phyloP scores from a whole-genome alignment of 208 protist genomes.

The Novymonas esmeraldas region DNA sequence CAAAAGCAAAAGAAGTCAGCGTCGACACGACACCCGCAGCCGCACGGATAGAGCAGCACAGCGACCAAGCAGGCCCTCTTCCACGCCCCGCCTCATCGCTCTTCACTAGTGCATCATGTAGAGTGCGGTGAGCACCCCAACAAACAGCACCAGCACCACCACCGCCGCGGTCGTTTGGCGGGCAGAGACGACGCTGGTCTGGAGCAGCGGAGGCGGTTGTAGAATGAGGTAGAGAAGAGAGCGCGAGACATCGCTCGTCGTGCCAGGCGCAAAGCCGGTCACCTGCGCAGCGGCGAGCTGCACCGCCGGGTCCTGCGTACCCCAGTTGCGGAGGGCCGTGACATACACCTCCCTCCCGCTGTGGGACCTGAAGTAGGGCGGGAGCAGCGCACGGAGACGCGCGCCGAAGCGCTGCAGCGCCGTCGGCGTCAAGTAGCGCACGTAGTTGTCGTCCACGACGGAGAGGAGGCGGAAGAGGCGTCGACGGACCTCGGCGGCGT shows the following conservation, averaged over 20 bases:
- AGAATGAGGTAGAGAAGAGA: conserved; percentile 45
- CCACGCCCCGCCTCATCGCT: too few relatives aligned
- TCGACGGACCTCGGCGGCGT: conserved; percentile 33
- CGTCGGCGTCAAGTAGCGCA: conserved; percentile 25
- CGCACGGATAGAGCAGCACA: background rate
- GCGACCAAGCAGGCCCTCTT: too few relatives aligned
- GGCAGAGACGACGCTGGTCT: conserved; percentile 23
- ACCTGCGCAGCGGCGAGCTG: conserved; percentile 44
- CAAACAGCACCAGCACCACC: conserved; percentile 25
- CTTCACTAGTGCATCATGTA: conserved; percentile 21
- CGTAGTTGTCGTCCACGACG: conserved; percentile 40
- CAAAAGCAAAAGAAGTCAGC: too few relatives aligned
- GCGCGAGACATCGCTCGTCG: conserved; percentile 37
- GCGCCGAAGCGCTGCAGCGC: conserved; percentile 6
- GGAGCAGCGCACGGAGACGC: conserved; percentile 17
- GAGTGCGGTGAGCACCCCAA: conserved; percentile 12
- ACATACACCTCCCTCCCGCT: conserved; percentile 26
- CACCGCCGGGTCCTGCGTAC: conserved; percentile 46
- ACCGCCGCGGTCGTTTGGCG: conserved; percentile 23
- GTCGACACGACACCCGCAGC: too few relatives aligned
- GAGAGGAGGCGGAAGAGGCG: conserved; percentile 38
- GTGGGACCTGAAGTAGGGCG: conserved; percentile 2
- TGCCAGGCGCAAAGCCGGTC: conserved; percentile 39
- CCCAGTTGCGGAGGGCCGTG: conserved; percentile 35
- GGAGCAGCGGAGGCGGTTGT: conserved; percentile 41